Conservation (phyloP, 352 stramenopile genomes). For the Pythium monospermum region DNA sequence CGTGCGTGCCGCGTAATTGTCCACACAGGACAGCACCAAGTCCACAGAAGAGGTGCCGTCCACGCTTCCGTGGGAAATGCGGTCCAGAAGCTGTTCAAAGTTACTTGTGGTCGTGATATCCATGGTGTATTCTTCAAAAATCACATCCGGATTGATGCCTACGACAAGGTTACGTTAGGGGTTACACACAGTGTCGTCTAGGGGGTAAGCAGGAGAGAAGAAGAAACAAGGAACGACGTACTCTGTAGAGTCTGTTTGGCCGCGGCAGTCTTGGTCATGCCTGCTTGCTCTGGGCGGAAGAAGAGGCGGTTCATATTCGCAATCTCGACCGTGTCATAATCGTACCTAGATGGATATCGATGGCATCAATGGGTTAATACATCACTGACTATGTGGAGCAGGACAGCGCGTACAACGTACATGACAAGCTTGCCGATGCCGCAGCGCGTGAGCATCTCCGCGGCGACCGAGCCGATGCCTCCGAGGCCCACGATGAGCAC, state of each 20-base stretch:
- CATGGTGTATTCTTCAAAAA: conserved; percentile 83
- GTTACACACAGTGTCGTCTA: no score
- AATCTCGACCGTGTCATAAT: conserved; percentile 89
- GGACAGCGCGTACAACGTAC: conserved; percentile 4
- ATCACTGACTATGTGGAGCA: no score
- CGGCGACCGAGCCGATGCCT: conserved; percentile 80
- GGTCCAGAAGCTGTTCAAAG: conserved; percentile 81
- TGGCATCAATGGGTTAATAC: background rate
- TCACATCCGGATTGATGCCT: conserved; percentile 88
- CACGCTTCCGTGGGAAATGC: conserved; percentile 64
- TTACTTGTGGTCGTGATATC: conserved; percentile 84
- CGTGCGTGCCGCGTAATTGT: conserved; percentile 87
- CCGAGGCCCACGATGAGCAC: conserved; percentile 83
- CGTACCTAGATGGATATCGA: conserved; percentile 30
- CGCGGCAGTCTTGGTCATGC: conserved; percentile 83
- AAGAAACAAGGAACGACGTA: conserved; percentile 22
- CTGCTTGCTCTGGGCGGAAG: conserved; percentile 83
- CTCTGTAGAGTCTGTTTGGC: conserved; percentile 84
- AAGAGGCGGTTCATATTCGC: conserved; percentile 92
- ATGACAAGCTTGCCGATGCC: conserved; percentile 88
- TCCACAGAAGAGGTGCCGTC: conserved; percentile 56
- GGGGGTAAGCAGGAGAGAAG: no score
- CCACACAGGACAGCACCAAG: conserved; percentile 85
- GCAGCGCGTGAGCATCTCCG: conserved; percentile 89
- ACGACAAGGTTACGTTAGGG: no score